A percentile compares a stretch with the other conserved stretches of the same genome.
Conservation (phyloP, 2,329 filamentous ascomycete species). For the Hortaea sp. region DNA sequence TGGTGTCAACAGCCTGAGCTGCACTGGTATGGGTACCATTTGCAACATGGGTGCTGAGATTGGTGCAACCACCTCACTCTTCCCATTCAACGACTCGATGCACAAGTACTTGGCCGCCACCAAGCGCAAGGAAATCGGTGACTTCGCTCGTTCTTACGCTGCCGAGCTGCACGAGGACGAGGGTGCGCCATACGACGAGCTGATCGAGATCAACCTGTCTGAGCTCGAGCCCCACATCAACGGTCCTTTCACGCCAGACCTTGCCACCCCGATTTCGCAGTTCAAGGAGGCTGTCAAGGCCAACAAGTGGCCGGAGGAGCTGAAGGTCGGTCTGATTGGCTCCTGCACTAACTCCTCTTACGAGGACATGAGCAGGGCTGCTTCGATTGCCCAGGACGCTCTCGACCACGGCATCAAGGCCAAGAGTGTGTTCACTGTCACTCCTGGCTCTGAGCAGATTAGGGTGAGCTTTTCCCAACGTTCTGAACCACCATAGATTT, state of each 20-base stretch:
- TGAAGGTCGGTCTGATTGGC: constrained; percentile 94
- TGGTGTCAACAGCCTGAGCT: constrained; percentile 63
- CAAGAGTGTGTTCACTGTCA: constrained; percentile 88
- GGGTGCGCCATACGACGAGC: constrained; percentile 87
- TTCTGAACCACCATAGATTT: not conserved
- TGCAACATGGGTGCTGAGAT: constrained; percentile 55
- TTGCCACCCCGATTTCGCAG: constrained; percentile 95
- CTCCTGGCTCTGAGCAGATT: constrained; percentile 94
- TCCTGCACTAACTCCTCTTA: constrained; percentile 93
- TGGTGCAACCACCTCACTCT: constrained; percentile 82
- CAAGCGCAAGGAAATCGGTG: constrained; percentile 81
- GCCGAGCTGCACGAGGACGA: constrained; percentile 79
- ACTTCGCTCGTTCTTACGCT: constrained; percentile 77
- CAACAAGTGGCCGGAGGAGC: constrained; percentile 91
- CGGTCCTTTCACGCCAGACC: constrained; percentile 95
- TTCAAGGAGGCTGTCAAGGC: constrained; percentile 89
- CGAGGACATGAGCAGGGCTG: constrained; percentile 87
- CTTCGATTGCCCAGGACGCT: constrained; percentile 84
- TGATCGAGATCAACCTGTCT: constrained; percentile 91
- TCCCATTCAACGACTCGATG: constrained; percentile 98
- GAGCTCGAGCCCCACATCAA: constrained; percentile 98
- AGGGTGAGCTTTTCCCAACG: constrained; percentile 33
- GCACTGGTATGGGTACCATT: constrained; percentile 82
- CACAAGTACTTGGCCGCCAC: constrained; percentile 90
- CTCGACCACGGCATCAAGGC: constrained; percentile 88